These are phyloP conservation scores for Corymbia citriodora DNA, from an alignment of 441 rosid genomes.

Conservation along the genomic window DNA sequence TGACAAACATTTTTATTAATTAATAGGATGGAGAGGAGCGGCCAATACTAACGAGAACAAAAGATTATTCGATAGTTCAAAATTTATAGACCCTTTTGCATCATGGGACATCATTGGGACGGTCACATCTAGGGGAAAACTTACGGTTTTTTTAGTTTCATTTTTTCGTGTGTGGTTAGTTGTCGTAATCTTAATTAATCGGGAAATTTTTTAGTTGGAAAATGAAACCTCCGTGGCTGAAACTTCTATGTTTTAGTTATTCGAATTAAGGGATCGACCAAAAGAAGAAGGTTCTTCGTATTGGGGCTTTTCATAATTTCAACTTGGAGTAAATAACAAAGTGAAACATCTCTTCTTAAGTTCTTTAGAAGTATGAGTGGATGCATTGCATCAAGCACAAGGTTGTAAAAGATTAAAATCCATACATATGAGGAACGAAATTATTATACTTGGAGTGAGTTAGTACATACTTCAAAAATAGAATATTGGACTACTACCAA, in stretches of 20 bases:
- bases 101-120: not conserved
- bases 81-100: not conserved
- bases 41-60: too few species aligned
- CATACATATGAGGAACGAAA: too few species aligned
- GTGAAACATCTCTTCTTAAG: too few species aligned
- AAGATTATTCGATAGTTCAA: too few species aligned
- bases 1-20: too few species aligned
- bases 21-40: too few species aligned
- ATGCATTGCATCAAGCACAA: too few species aligned
- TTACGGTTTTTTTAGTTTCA: too few species aligned
- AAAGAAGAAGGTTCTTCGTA: not conserved
- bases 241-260: not conserved
- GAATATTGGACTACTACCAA: not conserved
- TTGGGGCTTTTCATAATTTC: not conserved
- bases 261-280: not conserved
- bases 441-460: not conserved
- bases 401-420: too few species aligned
- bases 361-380: too few species aligned
- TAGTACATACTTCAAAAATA: not conserved
- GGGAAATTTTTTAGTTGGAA: not conserved
- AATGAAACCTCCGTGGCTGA: not conserved
- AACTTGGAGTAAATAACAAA: not conserved
- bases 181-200: not conserved
- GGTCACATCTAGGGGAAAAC: not conserved
- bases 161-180: not conserved